Percentiles rank a stretch among this genome's conserved stretches.
Evolutionary conservation across 23 red algal species (phyloP).

Genomic region (Gracilaria gracilis): DNA sequence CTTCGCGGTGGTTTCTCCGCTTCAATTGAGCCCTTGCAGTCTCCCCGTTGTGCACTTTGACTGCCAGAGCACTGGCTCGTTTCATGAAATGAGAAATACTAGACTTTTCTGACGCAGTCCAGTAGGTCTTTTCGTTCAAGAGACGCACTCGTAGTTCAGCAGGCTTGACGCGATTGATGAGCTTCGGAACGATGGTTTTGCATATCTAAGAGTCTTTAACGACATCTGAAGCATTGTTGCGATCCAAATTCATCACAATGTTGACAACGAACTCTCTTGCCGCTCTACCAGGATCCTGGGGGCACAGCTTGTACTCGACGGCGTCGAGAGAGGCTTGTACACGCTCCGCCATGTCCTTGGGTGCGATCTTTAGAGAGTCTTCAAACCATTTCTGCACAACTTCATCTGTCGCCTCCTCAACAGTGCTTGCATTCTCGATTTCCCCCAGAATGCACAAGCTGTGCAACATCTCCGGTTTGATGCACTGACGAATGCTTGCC

Average conservation of each 20-base stretch:
- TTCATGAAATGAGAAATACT: too few species aligned
- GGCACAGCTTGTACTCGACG: neutral
- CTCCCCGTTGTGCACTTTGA: neutral
- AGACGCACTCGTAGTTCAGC: conserved; percentile 16
- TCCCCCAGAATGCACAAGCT: conserved; percentile 14
- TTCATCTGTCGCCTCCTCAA: conserved; percentile 18
- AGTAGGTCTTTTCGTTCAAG: too few species aligned
- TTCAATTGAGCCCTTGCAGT: neutral
- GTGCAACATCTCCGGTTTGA: neutral
- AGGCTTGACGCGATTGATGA: too few species aligned
- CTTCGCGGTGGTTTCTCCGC: neutral
- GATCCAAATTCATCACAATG: conserved; percentile 26
- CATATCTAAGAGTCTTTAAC: neutral
- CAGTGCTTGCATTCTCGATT: neutral
- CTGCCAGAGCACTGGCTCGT: too few species aligned
- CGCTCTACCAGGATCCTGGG: conserved; percentile 21
- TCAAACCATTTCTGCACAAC: conserved; percentile 32
- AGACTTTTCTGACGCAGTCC: too few species aligned
- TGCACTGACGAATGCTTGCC: neutral
- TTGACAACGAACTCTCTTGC: conserved; percentile 24
- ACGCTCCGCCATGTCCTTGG: neutral
- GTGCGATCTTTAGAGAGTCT: neutral
- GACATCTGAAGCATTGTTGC: conserved; percentile 40
- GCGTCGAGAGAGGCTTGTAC: neutral
- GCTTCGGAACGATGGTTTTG: conserved; percentile 9